Base-by-base conservation (phyloP, 2,329 filamentous ascomycete species). In the Epichloe sibirici region DNA sequence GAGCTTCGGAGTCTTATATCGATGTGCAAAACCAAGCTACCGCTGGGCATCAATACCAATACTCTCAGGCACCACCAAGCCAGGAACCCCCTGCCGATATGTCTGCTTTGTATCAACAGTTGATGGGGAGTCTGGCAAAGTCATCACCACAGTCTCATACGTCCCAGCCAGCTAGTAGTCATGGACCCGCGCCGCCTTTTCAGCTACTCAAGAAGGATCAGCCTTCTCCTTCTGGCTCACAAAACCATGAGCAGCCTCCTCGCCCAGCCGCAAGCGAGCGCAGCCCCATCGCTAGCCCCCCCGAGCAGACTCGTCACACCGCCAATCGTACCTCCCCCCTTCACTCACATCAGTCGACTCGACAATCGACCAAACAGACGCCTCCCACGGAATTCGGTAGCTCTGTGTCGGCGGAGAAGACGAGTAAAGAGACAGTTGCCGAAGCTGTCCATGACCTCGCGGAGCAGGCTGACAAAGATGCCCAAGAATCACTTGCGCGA, bases 361-460 rank as follows among this genome's bases (percentile, higher is more conserved):
- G 56, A 50, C 53, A 61, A 25, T 55, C 56, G 3, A 44, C 52
- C 1, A 58, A 58, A 39, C 59, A 58, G 50, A 58, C 67, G 0
- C 66, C 67, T 31, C 60, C 61, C 3, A 59, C 62, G 42, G 67
- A 68, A 17, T 61, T 62, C 42, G 66, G 63, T 35, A 59, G 58
- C 51, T 59, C 61, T 43, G 57, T 56, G 46, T 56, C 61, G 31
- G 55, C 56, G 51, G 79, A 76, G 56, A 82, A 86, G 66, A 6
- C 42, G 2, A 85, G 80, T 51, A 80, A 74, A 58, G 84, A 88
- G 66, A 85, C 83, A 48, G 85, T 93, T 34, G 75, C 85, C 21
- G 81, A 88, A 52, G 83, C 85, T 28, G 74, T 90, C 42, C 78
- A 74, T 57, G 82, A 82, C 43, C 72, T 90, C 57, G 85, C 83